phyloP scores from a whole-genome alignment of 1,139 yeast genomes.

The Magnusiomyces magnusii region DNA sequence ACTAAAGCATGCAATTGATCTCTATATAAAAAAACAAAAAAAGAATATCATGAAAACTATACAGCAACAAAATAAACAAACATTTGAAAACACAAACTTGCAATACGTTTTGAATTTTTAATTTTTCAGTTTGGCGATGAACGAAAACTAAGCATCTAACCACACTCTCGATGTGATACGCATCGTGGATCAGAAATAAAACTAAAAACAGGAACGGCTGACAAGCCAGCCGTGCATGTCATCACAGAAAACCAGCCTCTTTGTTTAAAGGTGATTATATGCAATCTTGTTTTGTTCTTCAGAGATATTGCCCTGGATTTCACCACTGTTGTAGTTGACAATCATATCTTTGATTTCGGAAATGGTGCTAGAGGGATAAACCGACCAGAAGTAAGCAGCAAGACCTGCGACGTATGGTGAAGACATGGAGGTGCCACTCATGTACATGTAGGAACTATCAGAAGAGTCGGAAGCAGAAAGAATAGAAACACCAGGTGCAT shows the following conservation, averaged over 20 bases:
- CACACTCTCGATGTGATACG: background rate
- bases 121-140: background rate
- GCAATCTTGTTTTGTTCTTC: conserved; percentile 26
- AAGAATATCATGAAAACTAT: background rate
- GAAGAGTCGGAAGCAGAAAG: conserved; percentile 50
- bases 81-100: background rate
- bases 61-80: no score
- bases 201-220: background rate
- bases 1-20: background rate
- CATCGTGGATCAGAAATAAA: background rate
- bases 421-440: conserved; percentile 89
- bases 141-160: background rate
- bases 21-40: background rate
- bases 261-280: conserved; percentile 20
- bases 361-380: conserved; percentile 3
- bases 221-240: background rate
- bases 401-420: conserved; percentile 83
- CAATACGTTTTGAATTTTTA: no score
- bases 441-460: conserved; percentile 69
- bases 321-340: conserved; percentile 21
- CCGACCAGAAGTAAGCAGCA: conserved; percentile 20
- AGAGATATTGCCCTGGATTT: conserved; percentile 17
- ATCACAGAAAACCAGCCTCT: background rate
- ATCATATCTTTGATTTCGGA: conserved; percentile 16
- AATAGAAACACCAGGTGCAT: conserved; percentile 78